Base-by-base conservation (phyloP, 306 rosid species). In the Prinsepia uniflora region DNA sequence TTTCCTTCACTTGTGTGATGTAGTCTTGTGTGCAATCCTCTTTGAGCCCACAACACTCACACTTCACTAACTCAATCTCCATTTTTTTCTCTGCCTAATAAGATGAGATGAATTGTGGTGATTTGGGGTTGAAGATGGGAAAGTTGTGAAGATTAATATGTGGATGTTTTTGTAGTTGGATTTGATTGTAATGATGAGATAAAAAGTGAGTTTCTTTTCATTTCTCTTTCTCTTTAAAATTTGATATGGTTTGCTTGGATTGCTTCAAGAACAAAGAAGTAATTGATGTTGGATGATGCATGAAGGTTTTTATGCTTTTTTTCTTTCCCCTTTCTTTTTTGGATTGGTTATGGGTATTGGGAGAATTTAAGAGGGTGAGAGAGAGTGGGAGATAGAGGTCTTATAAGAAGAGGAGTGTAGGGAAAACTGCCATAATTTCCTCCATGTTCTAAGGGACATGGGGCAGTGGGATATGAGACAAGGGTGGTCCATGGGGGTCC, bases 21-120 rank as follows among this genome's bases (percentile, higher is more conserved):
- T 95, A 91, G 44, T 83, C 92, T 75, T 89, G 91, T 1, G 99
- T 95, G 83, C 99, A 95, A 45, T 95, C 99, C 75, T 95, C 99
- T 86, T 87, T 89, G 67, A 91, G 75, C 0, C 96, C 99, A 85
- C 99, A 95, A 45, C 99, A 95, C 71, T 95, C 99, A 39, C 99
- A 95, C 90, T 88, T 91, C 11, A 68, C 99, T 39, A 86, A 78
- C 77, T 91, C 99, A 43, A 91, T 84, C 77, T 94, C 98, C 98
- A 94, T 88, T 17, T 45, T 54, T 66, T 49, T 46, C 36, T 30
- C 36, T 30, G 36, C 36, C 36, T 30, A 30, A 30, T 1, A 30
- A 30, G 36, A 7, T 30, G 15, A 20, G 62, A 22, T 52, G 49
- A 71, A 65, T 47, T 36, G 80, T 63, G 65, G 36, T 30, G 36